Conservation (phyloP, 106 monocot genomes). For the Dendrobium chrysotoxum region DNA sequence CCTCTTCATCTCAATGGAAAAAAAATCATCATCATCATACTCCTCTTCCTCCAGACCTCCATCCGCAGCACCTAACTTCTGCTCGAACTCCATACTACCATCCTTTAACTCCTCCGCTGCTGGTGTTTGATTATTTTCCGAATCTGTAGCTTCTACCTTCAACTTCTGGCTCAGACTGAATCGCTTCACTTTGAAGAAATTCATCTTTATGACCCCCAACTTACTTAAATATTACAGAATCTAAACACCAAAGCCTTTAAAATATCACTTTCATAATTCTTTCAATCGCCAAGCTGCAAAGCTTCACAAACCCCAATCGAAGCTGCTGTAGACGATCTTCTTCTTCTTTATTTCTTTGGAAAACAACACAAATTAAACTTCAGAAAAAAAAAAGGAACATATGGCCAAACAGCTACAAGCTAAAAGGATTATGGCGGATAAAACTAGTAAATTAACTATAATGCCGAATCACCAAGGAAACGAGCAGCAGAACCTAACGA, state of each 20-base stretch:
- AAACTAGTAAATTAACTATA: neutral
- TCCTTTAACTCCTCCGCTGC: neutral
- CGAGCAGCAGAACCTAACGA: neutral
- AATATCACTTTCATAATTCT: neutral
- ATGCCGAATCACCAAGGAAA: neutral
- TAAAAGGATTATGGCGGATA: neutral
- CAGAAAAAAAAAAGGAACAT: too few relatives aligned
- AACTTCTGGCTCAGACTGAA: slow-evolving; percentile 24
- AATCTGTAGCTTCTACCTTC: slow-evolving; percentile 17
- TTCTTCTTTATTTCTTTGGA: neutral
- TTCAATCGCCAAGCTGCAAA: neutral
- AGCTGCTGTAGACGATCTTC: too few relatives aligned
- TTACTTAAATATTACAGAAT: neutral
- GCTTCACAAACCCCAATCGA: neutral
- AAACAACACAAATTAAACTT: neutral
- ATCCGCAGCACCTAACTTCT: slow-evolving; percentile 7
- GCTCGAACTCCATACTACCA: slow-evolving; percentile 15
- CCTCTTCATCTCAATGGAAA: slow-evolving; percentile 87
- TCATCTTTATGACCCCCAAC: slow-evolving; percentile 25
- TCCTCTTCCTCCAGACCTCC: slow-evolving; percentile 20
- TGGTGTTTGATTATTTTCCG: neutral
- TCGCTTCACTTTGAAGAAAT: slow-evolving; percentile 56
- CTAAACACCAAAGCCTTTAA: neutral
- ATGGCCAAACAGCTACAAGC: neutral
- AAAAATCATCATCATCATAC: slow-evolving; percentile 74